Percentiles rank a stretch among this genome's conserved stretches.
phyloP scores from a whole-genome alignment of 495 filamentous ascomycete genomes.

The Penicillium tannophilum region DNA sequence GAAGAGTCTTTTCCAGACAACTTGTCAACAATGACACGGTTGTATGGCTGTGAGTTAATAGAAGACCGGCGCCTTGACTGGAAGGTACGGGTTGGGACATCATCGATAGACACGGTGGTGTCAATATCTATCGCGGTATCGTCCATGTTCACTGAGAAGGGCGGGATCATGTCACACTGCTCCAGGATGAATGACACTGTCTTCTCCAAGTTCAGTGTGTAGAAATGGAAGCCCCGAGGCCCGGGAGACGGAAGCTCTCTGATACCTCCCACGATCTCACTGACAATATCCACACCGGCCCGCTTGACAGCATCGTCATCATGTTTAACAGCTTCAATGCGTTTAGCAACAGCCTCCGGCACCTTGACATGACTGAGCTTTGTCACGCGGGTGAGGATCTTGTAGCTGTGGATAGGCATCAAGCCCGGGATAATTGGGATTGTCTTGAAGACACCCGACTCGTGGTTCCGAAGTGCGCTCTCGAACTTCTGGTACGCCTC shows the following conservation, averaged over 20 bases:
- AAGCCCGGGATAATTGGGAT: slow-evolving; percentile 92
- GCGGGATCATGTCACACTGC: slow-evolving; percentile 77
- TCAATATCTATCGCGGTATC: slow-evolving; percentile 44
- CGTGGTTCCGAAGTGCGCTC: slow-evolving; percentile 73
- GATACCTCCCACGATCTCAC: slow-evolving; percentile 53
- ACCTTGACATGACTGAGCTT: slow-evolving; percentile 89
- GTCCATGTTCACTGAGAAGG: slow-evolving; percentile 39
- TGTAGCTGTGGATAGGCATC: slow-evolving; percentile 97
- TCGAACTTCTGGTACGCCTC: slow-evolving; percentile 81
- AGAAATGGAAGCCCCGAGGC: slow-evolving; percentile 90
- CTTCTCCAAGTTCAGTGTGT: slow-evolving; percentile 95
- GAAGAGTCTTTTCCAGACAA: slow-evolving; percentile 39
- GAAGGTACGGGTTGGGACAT: slow-evolving; percentile 29
- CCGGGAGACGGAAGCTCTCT: slow-evolving; percentile 59
- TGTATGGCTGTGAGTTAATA: slow-evolving; percentile 64
- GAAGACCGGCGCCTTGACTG: slow-evolving; percentile 52
- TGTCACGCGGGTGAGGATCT: slow-evolving; percentile 92
- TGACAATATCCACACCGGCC: slow-evolving; percentile 55
- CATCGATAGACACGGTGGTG: slow-evolving; percentile 40
- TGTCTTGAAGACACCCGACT: slow-evolving; percentile 81
- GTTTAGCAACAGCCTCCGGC: slow-evolving; percentile 65
- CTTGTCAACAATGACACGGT: slow-evolving; percentile 78
- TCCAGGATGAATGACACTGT: slow-evolving; percentile 92
- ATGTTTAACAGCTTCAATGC: slow-evolving; percentile 76
- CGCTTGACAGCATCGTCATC: slow-evolving; percentile 89